Evolutionary conservation across 2,329 filamentous ascomycete species (phyloP).

Genomic region (Gyromitra esculenta): DNA sequence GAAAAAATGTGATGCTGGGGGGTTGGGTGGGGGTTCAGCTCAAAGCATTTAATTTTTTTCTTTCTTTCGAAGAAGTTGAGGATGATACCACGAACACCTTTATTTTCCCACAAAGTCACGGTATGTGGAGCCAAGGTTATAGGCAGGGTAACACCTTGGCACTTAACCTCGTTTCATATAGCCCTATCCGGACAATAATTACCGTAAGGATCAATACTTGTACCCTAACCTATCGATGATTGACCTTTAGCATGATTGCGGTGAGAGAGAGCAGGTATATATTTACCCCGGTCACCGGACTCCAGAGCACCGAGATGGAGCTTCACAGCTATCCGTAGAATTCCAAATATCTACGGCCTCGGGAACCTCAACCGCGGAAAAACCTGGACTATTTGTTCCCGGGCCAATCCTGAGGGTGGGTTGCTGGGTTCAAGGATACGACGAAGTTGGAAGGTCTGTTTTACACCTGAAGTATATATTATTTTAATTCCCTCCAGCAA

Average conservation of each 20-base stretch:
- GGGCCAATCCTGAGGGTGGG: not conserved
- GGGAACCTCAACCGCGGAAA: not conserved
- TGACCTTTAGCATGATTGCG: constrained; percentile 2
- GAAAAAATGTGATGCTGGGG: constrained; percentile 1
- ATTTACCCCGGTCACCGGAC: not conserved
- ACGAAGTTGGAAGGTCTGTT: not conserved
- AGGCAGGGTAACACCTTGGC: constrained; percentile 39
- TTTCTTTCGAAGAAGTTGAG: not conserved
- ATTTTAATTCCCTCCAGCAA: too few species aligned
- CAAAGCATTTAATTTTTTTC: not conserved
- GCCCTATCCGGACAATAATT: constrained; percentile 4
- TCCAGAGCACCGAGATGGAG: not conserved
- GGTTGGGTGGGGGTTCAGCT: too few species aligned
- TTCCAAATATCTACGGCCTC: not conserved
- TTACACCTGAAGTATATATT: not conserved
- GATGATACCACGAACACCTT: constrained; percentile 22
- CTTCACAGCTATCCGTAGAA: not conserved
- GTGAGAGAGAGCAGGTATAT: not conserved
- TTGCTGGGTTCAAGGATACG: not conserved
- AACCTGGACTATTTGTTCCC: not conserved
- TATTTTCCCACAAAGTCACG: constrained; percentile 9
- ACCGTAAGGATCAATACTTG: not conserved
- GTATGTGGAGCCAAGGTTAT: not conserved
- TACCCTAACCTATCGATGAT: not conserved
- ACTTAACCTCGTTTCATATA: constrained; percentile 10